phyloP scores from a whole-genome alignment of 73 alveolate species.

The Halteria grandinella region DNA sequence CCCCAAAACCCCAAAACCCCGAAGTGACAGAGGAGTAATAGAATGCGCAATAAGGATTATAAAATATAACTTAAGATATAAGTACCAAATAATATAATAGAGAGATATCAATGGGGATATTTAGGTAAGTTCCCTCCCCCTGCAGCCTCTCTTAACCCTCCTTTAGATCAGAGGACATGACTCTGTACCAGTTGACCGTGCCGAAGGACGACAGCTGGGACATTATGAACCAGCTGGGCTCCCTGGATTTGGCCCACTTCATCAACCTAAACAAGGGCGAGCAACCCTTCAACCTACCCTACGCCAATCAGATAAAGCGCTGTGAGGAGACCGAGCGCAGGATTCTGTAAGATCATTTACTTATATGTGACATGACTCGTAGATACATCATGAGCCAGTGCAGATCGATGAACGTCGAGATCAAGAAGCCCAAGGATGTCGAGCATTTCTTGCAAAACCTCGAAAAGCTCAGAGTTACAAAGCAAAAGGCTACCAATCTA shows the following conservation, averaged over 20 bases:
- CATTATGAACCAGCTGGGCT: slow-evolving; percentile 95
- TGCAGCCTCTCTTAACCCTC: too few species aligned
- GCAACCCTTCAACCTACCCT: slow-evolving; percentile 77
- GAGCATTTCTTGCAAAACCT: slow-evolving; percentile 43
- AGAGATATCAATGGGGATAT: too few species aligned
- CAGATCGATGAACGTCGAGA: slow-evolving; percentile 21
- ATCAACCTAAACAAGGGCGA: slow-evolving; percentile 86
- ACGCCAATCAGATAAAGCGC: slow-evolving; percentile 68
- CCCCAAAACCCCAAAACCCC: too few species aligned
- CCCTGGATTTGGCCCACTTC: slow-evolving; percentile 84
- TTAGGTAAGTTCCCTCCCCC: too few species aligned
- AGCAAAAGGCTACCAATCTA: slow-evolving; percentile 52
- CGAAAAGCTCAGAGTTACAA: slow-evolving; percentile 17
- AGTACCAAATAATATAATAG: too few species aligned
- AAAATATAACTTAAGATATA: too few species aligned
- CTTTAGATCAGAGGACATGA: slow-evolving; percentile 98
- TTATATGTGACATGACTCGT: too few species aligned
- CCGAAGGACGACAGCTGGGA: slow-evolving; percentile 96
- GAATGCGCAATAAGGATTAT: too few species aligned
- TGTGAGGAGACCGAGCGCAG: slow-evolving; percentile 80
- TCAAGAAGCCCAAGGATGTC: slow-evolving; percentile 42
- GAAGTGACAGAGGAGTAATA: too few species aligned
- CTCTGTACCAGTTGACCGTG: slow-evolving; percentile 88
- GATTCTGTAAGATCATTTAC: too few species aligned
- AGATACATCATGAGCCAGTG: slow-evolving; percentile 56